phyloP scores from a whole-genome alignment of 2,329 filamentous ascomycete genomes.

The Colletotrichum coccodes region DNA sequence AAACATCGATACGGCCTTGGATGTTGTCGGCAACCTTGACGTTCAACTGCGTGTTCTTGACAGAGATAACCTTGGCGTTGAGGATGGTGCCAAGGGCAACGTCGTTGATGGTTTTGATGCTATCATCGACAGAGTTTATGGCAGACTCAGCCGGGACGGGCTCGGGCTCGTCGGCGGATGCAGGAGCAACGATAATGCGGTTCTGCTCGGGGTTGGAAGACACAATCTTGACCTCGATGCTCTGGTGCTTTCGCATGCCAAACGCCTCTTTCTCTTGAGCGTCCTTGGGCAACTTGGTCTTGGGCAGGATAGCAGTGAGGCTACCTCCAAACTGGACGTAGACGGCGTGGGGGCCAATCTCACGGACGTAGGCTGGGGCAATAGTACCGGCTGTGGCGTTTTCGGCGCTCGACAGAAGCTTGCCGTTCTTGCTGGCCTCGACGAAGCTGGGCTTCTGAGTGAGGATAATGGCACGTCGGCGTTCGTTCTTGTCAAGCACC shows the following conservation, averaged over 20 bases:
- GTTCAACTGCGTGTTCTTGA: slow-evolving; percentile 93
- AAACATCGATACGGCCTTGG: slow-evolving; percentile 92
- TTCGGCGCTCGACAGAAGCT: slow-evolving; percentile 76
- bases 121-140: slow-evolving; percentile 68
- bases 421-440: slow-evolving; percentile 77
- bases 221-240: slow-evolving; percentile 76
- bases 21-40: slow-evolving; percentile 88
- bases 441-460: slow-evolving; percentile 87
- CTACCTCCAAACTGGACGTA: slow-evolving; percentile 90
- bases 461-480: slow-evolving; percentile 78
- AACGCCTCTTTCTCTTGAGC: slow-evolving; percentile 76
- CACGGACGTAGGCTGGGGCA: slow-evolving; percentile 84
- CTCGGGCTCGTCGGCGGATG: slow-evolving; percentile 55
- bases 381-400: slow-evolving; percentile 76
- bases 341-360: slow-evolving; percentile 81
- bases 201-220: slow-evolving; percentile 76
- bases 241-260: slow-evolving; percentile 81
- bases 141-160: slow-evolving; percentile 41
- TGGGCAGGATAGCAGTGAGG: slow-evolving; percentile 82
- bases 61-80: slow-evolving; percentile 81
- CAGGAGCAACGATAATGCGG: slow-evolving; percentile 70
- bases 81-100: slow-evolving; percentile 77
- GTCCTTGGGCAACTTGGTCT: slow-evolving; percentile 79
- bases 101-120: slow-evolving; percentile 74
- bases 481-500: slow-evolving; percentile 85